Percentiles rank a stretch among this genome's conserved stretches.
Evolutionary conservation across 1,284 basidiomycete species (phyloP).

Genomic region (Austropuccinia psidii): DNA sequence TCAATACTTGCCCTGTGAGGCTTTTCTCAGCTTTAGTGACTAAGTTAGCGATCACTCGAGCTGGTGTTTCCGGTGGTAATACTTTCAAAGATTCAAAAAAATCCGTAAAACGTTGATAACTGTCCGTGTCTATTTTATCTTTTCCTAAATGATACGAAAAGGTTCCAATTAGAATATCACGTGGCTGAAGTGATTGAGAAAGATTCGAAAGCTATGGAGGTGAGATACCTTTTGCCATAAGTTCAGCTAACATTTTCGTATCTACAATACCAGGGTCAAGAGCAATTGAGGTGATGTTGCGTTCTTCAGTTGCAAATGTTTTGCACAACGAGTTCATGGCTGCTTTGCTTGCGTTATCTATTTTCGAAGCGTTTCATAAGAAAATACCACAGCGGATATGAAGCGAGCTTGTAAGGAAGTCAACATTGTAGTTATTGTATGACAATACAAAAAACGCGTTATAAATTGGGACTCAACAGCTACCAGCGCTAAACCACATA

Average conservation of each 20-base stretch:
- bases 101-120: neutral
- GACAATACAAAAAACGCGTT: neutral
- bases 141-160: neutral
- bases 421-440: neutral
- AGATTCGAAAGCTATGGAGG: neutral
- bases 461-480: slow-evolving; percentile 1
- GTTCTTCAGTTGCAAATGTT: slow-evolving; percentile 30
- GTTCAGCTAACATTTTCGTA: slow-evolving; percentile 22
- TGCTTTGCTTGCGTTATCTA: slow-evolving; percentile 35
- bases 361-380: too few species aligned
- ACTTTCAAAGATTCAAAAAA: slow-evolving; percentile 3
- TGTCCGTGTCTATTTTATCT: neutral
- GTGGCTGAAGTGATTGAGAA: neutral
- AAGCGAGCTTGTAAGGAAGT: neutral
- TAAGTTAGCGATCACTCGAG: slow-evolving; percentile 17
- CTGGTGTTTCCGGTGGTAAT: neutral
- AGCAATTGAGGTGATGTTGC: slow-evolving; percentile 13
- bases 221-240: neutral
- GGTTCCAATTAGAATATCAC: neutral
- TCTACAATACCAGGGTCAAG: slow-evolving; percentile 25
- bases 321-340: slow-evolving; percentile 33
- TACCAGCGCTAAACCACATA: neutral
- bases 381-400: too few species aligned
- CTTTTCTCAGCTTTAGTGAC: neutral
- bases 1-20: slow-evolving; percentile 17